Percentiles rank a stretch among this genome's conserved stretches.
These are phyloP conservation scores for Colletotrichum limetticola DNA, from an alignment of 2,329 filamentous ascomycete genomes.

Conservation along the genomic window DNA sequence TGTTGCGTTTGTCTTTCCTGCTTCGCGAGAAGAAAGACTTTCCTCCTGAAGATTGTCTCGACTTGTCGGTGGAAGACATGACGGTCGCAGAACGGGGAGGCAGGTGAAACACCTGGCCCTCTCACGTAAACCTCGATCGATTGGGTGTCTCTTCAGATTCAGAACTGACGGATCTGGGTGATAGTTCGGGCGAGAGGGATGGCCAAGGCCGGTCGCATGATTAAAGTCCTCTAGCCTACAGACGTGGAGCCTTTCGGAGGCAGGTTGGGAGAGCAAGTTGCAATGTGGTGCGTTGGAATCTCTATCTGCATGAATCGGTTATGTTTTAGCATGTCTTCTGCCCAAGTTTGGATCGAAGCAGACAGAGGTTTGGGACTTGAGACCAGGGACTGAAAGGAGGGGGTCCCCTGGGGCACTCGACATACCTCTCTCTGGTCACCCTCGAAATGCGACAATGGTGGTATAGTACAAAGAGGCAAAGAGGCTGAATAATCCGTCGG, in stretches of 20 bases:
- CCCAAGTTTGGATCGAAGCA: conserved; percentile 31
- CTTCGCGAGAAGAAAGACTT: conserved; percentile 90
- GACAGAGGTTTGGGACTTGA: conserved; percentile 11
- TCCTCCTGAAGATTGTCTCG: conserved; percentile 79
- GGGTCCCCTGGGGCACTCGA: conserved; percentile 17
- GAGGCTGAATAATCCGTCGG: background rate
- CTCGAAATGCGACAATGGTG: conserved; percentile 10
- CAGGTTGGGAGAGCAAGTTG: conserved; percentile 6
- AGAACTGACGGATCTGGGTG: conserved; percentile 30
- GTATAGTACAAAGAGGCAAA: background rate
- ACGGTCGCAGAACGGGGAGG: conserved; percentile 34
- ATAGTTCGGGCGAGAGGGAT: conserved; percentile 31
- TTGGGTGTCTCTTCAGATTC: conserved; percentile 25
- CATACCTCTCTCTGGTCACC: conserved; percentile 18
- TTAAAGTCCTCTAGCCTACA: conserved; percentile 39
- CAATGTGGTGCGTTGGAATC: conserved; percentile 26
- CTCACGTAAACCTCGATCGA: conserved; percentile 31
- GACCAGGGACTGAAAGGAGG: conserved; percentile 19
- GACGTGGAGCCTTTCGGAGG: conserved; percentile 27
- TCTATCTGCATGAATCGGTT: conserved; percentile 36
- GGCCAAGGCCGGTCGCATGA: conserved; percentile 53
- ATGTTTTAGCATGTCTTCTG: conserved; percentile 37
- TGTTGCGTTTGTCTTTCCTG: conserved; percentile 76
- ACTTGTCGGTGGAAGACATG: conserved; percentile 79
- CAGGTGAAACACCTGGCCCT: conserved; percentile 36